A percentile compares a stretch with the other conserved stretches of the same genome.
phyloP scores from a whole-genome alignment of 2,329 filamentous ascomycete species.

The Colletotrichum eleusines region DNA sequence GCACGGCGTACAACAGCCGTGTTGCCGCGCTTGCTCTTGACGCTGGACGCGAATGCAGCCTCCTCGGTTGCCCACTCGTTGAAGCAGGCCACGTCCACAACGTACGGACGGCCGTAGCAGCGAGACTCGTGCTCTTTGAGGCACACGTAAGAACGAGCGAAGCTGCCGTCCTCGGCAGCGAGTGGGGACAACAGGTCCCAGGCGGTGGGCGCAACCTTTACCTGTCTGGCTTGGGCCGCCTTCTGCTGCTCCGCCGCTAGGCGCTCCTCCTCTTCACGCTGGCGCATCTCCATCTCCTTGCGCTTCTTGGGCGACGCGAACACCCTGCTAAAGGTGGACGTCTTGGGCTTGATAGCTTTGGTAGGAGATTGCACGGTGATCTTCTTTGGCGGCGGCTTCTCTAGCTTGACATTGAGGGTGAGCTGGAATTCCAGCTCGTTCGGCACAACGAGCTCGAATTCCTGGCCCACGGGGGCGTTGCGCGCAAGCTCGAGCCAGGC shows the following conservation, averaged over 20 bases:
- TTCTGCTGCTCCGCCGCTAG: constrained; percentile 72
- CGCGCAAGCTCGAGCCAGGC: constrained; percentile 93
- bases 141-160: constrained; percentile 92
- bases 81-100: constrained; percentile 92
- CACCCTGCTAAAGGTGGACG: constrained; percentile 90
- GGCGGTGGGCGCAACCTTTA: constrained; percentile 74
- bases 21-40: constrained; percentile 91
- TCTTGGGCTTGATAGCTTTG: constrained; percentile 77
- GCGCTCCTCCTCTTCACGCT: constrained; percentile 85
- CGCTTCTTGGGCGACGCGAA: constrained; percentile 97
- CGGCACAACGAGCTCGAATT: constrained; percentile 96
- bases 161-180: constrained; percentile 91
- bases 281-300: constrained; percentile 89
- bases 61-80: constrained; percentile 98
- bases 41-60: constrained; percentile 80
- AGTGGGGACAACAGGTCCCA: constrained; percentile 91
- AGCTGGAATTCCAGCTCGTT: constrained; percentile 99
- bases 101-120: constrained; percentile 89
- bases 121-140: constrained; percentile 91
- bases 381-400: constrained; percentile 76
- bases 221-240: constrained; percentile 73
- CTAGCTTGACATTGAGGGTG: constrained; percentile 94
- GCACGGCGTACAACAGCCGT: constrained; percentile 81
- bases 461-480: constrained; percentile 94
- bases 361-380: constrained; percentile 64